phyloP scores from a whole-genome alignment of 2,329 filamentous ascomycete genomes.

The Passalora sequoiae region DNA sequence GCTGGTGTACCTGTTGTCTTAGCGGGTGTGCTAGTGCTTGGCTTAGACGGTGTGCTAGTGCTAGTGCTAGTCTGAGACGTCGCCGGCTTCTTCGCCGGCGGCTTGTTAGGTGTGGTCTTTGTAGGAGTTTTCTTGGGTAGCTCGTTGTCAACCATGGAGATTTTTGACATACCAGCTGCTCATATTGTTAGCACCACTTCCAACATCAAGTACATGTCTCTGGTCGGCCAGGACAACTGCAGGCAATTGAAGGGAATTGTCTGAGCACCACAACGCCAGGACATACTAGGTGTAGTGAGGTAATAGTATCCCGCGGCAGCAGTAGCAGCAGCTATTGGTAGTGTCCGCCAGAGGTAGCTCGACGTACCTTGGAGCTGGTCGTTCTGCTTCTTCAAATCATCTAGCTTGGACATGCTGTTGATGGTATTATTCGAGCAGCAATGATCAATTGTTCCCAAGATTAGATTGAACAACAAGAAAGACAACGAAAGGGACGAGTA shows the following conservation, averaged over 20 bases:
- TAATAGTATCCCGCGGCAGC: constrained; percentile 11
- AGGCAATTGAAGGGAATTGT: too few species aligned
- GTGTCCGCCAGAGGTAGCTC: constrained; percentile 7
- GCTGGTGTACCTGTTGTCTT: constrained; percentile 16
- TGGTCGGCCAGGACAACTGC: too few species aligned
- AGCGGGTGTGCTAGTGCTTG: constrained; percentile 11
- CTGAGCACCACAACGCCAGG: too few species aligned
- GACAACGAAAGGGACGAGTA: neutral
- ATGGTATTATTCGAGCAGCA: neutral
- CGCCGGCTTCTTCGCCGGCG: constrained; percentile 15
- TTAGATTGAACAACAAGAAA: neutral
- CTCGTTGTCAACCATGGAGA: constrained; percentile 34
- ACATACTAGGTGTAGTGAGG: constrained; percentile 8
- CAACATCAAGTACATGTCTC: neutral
- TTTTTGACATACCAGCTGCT: constrained; percentile 28
- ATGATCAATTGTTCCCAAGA: too few species aligned
- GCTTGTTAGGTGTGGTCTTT: constrained; percentile 17
- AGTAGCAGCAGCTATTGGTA: constrained; percentile 6
- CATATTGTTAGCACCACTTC: constrained; percentile 4
- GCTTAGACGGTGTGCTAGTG: constrained; percentile 15
- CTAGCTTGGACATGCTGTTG: constrained; percentile 19
- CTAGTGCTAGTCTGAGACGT: constrained; percentile 15
- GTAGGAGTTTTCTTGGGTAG: constrained; percentile 23
- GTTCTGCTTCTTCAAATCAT: constrained; percentile 40
- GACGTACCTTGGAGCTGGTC: constrained; percentile 38